A percentile compares a stretch with the other conserved stretches of the same genome.
Evolutionary conservation across 1,284 basidiomycete genomes (phyloP).

Genomic region (Fomitiporia mediterranea): DNA sequence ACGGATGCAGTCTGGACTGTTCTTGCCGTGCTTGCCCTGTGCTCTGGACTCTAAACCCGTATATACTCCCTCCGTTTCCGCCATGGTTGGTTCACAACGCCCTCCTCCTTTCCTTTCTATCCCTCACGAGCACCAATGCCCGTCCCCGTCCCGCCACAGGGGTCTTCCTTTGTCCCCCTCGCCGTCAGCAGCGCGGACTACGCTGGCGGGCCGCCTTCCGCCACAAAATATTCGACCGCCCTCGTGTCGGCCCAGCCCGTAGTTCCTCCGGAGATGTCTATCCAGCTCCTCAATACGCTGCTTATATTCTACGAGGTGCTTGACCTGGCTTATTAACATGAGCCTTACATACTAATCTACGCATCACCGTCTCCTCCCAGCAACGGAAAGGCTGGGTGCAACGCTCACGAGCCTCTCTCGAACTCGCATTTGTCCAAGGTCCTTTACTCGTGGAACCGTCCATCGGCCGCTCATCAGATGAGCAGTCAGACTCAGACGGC

Average conservation of each 20-base stretch:
- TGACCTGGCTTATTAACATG: background rate
- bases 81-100: background rate
- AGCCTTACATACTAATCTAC: background rate
- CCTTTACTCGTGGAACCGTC: slow-evolving; percentile 14
- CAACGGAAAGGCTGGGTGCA: slow-evolving; percentile 64
- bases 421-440: slow-evolving; percentile 34
- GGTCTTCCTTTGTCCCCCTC: background rate
- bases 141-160: background rate
- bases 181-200: background rate
- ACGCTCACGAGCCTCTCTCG: slow-evolving; percentile 44
- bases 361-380: background rate
- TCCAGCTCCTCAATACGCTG: slow-evolving; percentile 56
- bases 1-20: background rate
- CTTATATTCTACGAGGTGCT: slow-evolving; percentile 52
- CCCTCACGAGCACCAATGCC: background rate
- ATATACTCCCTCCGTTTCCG: background rate
- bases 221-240: background rate
- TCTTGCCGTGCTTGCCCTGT: background rate
- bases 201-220: background rate
- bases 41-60: background rate
- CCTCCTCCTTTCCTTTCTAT: background rate
- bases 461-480: slow-evolving; percentile 28
- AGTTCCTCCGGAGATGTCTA: slow-evolving; percentile 35
- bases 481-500: slow-evolving; percentile 27
- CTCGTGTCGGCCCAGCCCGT: slow-evolving; percentile 21